These are phyloP conservation scores for Amylostereum areolatum DNA, from an alignment of 1,284 basidiomycete species.

Conservation along the genomic window DNA sequence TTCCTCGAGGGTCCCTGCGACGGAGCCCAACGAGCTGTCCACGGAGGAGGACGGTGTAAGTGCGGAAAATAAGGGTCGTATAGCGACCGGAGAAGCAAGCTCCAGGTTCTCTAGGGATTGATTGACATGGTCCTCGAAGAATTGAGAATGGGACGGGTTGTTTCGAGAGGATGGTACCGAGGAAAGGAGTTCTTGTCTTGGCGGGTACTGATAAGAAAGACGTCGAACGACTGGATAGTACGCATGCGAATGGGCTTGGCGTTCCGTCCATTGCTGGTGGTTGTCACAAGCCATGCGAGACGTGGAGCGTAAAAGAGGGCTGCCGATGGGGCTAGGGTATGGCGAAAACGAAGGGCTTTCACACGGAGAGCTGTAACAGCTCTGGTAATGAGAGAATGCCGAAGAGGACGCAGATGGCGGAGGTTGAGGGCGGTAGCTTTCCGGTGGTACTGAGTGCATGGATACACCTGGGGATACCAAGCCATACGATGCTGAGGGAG, in stretches of 20 bases:
- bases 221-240: slow-evolving; percentile 3
- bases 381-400: background rate
- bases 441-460: background rate
- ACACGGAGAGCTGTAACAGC: background rate
- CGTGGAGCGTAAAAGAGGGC: too few species aligned
- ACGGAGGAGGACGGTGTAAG: background rate
- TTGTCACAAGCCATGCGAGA: too few species aligned
- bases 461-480: background rate
- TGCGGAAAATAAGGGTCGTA: slow-evolving; percentile 9
- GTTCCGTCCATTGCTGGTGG: too few species aligned
- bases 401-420: background rate
- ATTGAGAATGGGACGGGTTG: slow-evolving; percentile 1
- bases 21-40: background rate
- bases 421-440: background rate
- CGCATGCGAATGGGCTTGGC: too few species aligned
- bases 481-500: too few species aligned
- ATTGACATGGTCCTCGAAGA: slow-evolving; percentile 4
- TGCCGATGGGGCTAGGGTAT: background rate
- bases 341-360: too few species aligned
- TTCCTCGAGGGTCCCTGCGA: background rate
- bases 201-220: slow-evolving; percentile 9
- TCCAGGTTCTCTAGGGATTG: slow-evolving; percentile 4
- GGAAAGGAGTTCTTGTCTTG: background rate
- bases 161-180: slow-evolving; percentile 1
- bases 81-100: slow-evolving; percentile 11